phyloP scores from a whole-genome alignment of 176 grass and related monocot genomes.

The Triticum timopheevii region DNA sequence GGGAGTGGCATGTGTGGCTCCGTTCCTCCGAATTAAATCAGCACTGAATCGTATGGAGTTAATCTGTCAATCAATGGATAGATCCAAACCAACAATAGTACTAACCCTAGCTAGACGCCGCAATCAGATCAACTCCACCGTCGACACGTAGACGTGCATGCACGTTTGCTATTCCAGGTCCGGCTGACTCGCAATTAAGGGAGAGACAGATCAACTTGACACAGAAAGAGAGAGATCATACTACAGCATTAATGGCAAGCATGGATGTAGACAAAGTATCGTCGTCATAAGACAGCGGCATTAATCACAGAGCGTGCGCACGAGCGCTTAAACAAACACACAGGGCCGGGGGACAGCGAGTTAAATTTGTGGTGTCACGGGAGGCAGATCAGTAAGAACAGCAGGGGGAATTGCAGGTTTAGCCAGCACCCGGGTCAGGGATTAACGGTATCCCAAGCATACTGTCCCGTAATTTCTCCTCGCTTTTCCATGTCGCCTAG shows the following conservation, averaged over 20 bases:
- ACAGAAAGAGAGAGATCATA: not conserved
- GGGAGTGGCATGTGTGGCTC: not conserved
- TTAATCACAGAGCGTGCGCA: constrained; percentile 34
- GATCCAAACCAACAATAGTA: too few relatives aligned
- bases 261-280: not conserved
- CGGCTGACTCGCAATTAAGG: constrained; percentile 1
- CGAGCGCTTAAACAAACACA: not conserved
- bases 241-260: constrained; percentile 33
- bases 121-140: too few relatives aligned
- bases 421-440: constrained; percentile 25
- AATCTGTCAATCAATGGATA: not conserved
- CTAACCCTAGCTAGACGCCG: too few relatives aligned
- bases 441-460: constrained; percentile 45
- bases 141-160: too few relatives aligned
- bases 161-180: too few relatives aligned
- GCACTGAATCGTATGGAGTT: constrained; percentile 7
- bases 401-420: constrained; percentile 40
- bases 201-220: constrained; percentile 4
- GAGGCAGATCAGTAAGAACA: constrained; percentile 5
- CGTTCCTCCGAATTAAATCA: constrained; percentile 12
- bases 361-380: not conserved
- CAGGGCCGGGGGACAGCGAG: not conserved
- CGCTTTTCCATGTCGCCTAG: not conserved
- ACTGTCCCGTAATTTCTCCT: not conserved
- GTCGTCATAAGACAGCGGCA: not conserved